phyloP scores from a whole-genome alignment of 257 asterid species.

The Primulina eburnea region DNA sequence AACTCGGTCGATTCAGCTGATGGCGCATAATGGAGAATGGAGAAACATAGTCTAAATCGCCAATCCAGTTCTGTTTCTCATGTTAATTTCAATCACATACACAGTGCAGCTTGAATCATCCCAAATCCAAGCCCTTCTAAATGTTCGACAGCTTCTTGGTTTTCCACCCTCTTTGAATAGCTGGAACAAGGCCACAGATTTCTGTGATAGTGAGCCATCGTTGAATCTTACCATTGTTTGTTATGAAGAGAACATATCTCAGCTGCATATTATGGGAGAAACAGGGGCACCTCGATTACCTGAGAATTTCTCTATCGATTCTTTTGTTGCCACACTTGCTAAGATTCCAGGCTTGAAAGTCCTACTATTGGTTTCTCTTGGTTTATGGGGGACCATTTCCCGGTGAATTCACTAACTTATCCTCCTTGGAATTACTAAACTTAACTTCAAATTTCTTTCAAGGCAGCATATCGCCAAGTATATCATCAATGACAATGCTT shows the following conservation, averaged over 20 bases:
- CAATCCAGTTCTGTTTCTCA: slow-evolving; percentile 26
- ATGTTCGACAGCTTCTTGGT: slow-evolving; percentile 47
- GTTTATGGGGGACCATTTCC: slow-evolving; percentile 81
- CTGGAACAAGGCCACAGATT: slow-evolving; percentile 51
- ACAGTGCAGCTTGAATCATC: slow-evolving; percentile 50
- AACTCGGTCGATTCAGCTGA: slow-evolving; percentile 21
- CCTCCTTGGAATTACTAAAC: slow-evolving; percentile 72
- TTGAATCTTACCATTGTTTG: slow-evolving; percentile 60
- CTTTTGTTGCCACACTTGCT: slow-evolving; percentile 51
- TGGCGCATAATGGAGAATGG: slow-evolving; percentile 30
- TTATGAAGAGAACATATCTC: slow-evolving; percentile 68
- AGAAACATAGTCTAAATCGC: neutral
- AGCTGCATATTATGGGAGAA: slow-evolving; percentile 69
- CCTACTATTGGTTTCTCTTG: slow-evolving; percentile 74
- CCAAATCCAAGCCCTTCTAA: slow-evolving; percentile 47
- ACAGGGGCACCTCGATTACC: slow-evolving; percentile 38
- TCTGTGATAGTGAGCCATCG: slow-evolving; percentile 60
- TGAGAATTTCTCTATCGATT: slow-evolving; percentile 61
- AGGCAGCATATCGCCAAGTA: slow-evolving; percentile 45
- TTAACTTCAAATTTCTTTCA: slow-evolving; percentile 70
- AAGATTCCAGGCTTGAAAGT: slow-evolving; percentile 66
- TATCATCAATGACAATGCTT: slow-evolving; percentile 49
- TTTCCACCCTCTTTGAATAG: slow-evolving; percentile 42
- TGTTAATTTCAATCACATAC: slow-evolving; percentile 36
- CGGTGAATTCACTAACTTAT: slow-evolving; percentile 39